Percentiles rank a stretch among this genome's conserved stretches.
These are phyloP conservation scores for Antonospora locustae DNA, from an alignment of 371 early-diverging fungal genomes.

Conservation along the genomic window DNA sequence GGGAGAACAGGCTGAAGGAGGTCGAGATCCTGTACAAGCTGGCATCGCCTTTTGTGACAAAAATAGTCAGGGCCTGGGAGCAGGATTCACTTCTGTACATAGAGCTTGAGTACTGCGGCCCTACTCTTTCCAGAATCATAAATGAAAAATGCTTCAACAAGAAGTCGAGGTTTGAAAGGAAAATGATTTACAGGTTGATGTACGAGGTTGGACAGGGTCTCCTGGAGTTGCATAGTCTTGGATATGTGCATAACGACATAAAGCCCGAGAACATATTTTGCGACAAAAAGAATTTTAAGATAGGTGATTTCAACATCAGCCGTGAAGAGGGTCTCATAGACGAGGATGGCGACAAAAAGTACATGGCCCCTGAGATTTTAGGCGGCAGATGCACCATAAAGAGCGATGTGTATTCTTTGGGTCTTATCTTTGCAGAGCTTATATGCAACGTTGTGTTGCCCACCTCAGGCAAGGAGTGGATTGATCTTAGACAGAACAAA, in stretches of 20 bases:
- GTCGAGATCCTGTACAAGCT: slow-evolving; percentile 30
- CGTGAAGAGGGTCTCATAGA: slow-evolving; percentile 33
- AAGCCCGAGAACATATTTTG: slow-evolving; percentile 48
- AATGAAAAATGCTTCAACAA: slow-evolving; percentile 8
- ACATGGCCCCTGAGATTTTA: slow-evolving; percentile 51
- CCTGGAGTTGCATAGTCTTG: slow-evolving; percentile 23
- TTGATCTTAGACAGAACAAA: slow-evolving; percentile 19
- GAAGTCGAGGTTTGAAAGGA: background rate
- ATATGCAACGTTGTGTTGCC: slow-evolving; percentile 21
- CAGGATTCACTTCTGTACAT: slow-evolving; percentile 24
- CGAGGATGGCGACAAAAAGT: slow-evolving; percentile 48
- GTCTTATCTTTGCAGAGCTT: slow-evolving; percentile 43
- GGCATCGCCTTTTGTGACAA: slow-evolving; percentile 2
- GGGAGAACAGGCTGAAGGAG: slow-evolving; percentile 24
- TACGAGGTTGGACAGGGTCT: slow-evolving; percentile 37
- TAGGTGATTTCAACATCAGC: slow-evolving; percentile 48
- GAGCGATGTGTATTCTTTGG: slow-evolving; percentile 48
- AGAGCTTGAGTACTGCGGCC: slow-evolving; percentile 36
- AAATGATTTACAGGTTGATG: slow-evolving; percentile 17
- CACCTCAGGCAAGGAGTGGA: slow-evolving; percentile 11
- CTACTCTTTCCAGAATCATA: slow-evolving; percentile 29
- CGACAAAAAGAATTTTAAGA: slow-evolving; percentile 20
- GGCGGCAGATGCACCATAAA: slow-evolving; percentile 30
- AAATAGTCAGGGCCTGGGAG: slow-evolving; percentile 23
- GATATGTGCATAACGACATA: slow-evolving; percentile 46